Percentiles rank a stretch among this genome's conserved stretches.
Conservation (phyloP, 164 flowering plant species). For the Annona squamosa region DNA sequence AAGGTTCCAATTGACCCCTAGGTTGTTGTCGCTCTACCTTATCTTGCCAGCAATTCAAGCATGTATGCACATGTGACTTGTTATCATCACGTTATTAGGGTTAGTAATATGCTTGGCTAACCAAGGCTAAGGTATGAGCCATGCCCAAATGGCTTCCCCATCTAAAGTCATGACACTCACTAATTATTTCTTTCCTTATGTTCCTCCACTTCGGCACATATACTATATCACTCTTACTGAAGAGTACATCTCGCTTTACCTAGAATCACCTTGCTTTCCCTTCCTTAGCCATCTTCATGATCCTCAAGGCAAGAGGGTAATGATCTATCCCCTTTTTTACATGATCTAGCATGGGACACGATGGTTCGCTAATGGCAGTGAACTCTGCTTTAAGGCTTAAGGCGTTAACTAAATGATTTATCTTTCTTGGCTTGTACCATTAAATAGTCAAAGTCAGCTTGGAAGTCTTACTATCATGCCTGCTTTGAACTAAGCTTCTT, state of each 20-base stretch:
- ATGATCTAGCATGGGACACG: no score
- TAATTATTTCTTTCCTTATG: constrained; percentile 9
- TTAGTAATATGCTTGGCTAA: no score
- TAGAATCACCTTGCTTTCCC: neutral
- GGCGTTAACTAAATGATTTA: constrained; percentile 6
- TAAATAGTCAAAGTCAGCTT: constrained; percentile 9
- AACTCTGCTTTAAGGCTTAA: constrained; percentile 2
- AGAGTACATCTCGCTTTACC: constrained; percentile 2
- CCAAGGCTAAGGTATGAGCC: no score
- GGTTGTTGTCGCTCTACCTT: constrained; percentile 4
- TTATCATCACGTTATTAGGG: no score
- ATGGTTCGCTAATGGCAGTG: no score
- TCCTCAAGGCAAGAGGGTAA: no score
- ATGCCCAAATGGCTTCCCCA: no score
- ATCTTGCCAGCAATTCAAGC: constrained; percentile 8
- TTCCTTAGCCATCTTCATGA: neutral
- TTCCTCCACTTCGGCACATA: constrained; percentile 2
- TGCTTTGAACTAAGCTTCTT: constrained; percentile 2
- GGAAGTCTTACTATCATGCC: constrained; percentile 10
- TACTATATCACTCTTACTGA: neutral
- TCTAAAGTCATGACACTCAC: neutral
- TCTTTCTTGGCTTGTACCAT: constrained; percentile 4
- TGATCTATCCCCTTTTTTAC: no score
- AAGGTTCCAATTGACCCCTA: no score
- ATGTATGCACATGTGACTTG: no score